Percentiles rank a stretch among this genome's conserved stretches.
phyloP scores from a whole-genome alignment of 73 alveolate species.

The Tetrahymena borealis region DNA sequence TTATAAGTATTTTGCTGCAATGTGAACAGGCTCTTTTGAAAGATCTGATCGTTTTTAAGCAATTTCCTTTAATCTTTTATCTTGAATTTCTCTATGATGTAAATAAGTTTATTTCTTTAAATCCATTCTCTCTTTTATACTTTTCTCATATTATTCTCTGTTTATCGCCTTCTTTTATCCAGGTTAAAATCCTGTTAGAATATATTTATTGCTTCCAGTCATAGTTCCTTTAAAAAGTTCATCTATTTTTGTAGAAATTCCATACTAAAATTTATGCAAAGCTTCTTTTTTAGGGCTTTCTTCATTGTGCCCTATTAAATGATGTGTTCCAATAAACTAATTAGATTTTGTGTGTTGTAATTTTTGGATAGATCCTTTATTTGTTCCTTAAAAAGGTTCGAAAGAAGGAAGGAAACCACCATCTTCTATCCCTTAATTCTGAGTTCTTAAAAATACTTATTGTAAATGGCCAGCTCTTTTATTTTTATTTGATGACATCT shows the following conservation, averaged over 20 bases:
- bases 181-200: neutral
- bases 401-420: neutral
- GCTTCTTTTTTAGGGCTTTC: neutral
- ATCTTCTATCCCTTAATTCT: neutral
- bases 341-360: neutral
- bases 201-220: neutral
- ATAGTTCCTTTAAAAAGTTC: neutral
- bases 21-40: neutral
- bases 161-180: neutral
- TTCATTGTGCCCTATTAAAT: neutral
- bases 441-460: neutral
- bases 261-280: neutral
- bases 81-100: neutral
- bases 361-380: neutral
- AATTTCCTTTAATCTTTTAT: neutral
- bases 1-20: neutral
- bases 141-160: neutral
- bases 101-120: neutral
- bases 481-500: neutral
- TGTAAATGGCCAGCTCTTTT: neutral
- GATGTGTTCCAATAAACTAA: neutral
- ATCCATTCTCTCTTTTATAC: neutral
- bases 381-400: neutral
- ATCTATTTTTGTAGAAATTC: neutral
- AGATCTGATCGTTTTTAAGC: neutral